Conservation (phyloP, 2,329 filamentous ascomycete genomes). For the Stagonosporopsis tanaceti region DNA sequence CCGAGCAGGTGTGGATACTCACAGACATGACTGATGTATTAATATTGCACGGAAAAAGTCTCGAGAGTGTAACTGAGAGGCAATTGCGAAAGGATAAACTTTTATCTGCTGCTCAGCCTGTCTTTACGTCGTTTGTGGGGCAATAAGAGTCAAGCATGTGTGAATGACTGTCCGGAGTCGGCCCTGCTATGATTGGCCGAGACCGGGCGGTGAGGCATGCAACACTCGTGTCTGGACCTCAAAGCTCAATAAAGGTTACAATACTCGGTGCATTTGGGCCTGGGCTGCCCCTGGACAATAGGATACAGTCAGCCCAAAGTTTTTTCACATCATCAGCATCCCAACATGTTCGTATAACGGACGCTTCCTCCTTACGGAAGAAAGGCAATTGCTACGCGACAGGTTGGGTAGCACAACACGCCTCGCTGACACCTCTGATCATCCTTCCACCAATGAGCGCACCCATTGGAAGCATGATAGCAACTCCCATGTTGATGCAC, state of each 20-base stretch:
- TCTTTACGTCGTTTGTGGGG: conserved; percentile 24
- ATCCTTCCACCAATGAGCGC: not conserved
- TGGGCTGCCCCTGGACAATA: not conserved
- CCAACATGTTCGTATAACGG: not conserved
- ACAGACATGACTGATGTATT: conserved; percentile 37
- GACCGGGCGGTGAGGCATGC: conserved; percentile 12
- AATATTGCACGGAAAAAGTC: conserved; percentile 9
- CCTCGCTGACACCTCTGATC: not conserved
- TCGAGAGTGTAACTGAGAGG: not conserved
- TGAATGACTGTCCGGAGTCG: conserved; percentile 32
- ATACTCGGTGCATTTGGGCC: not conserved
- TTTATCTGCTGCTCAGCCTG: conserved; percentile 10
- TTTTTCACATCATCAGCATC: not conserved
- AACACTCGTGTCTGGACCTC: conserved; percentile 5
- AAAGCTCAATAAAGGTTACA: conserved; percentile 7
- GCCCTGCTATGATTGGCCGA: conserved; percentile 36
- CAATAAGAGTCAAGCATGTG: conserved; percentile 40
- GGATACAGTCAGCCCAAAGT: not conserved
- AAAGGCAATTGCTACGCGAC: not conserved
- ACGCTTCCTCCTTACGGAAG: too few species aligned
- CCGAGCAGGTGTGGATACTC: conserved; percentile 15
- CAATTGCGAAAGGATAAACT: conserved; percentile 15
- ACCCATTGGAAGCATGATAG: not conserved
- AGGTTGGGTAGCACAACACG: not conserved
- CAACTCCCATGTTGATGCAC: not conserved